A percentile compares a stretch with the other conserved stretches of the same genome.
Conservation (phyloP, 305 asterid genomes). For the Solanum hybrid region DNA sequence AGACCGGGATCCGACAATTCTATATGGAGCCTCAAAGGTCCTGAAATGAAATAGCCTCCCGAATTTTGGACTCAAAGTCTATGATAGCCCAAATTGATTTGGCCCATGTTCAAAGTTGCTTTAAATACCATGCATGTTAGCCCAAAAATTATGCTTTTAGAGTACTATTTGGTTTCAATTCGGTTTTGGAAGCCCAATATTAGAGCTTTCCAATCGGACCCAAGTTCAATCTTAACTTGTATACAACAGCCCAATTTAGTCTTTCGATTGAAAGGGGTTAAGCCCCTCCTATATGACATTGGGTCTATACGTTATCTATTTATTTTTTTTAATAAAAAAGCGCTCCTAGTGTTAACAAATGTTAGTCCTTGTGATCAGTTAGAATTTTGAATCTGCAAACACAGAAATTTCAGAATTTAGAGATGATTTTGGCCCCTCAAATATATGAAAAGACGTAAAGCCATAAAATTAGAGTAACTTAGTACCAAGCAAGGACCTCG, state of each 20-base stretch:
- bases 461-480: not conserved
- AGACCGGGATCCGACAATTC: not conserved
- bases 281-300: too few relatives aligned
- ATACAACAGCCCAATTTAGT: not conserved
- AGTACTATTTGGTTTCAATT: not conserved
- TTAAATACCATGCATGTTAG: not conserved
- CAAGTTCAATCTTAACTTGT: not conserved
- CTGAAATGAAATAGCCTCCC: not conserved
- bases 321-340: too few relatives aligned
- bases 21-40: not conserved
- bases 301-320: too few relatives aligned
- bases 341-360: not conserved
- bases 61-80: not conserved
- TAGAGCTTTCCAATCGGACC: not conserved
- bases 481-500: not conserved
- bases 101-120: not conserved
- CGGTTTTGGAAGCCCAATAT: not conserved
- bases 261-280: not conserved
- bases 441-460: not conserved
- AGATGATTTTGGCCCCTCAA: not conserved
- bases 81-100: not conserved
- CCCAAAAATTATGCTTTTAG: not conserved
- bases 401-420: not conserved
- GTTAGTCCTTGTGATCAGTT: not conserved
- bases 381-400: not conserved